Evolutionary conservation across 2,329 filamentous ascomycete genomes (phyloP), one percentile per base, ranked within the genome.

Genomic region (Laburnicola sp.): DNA sequence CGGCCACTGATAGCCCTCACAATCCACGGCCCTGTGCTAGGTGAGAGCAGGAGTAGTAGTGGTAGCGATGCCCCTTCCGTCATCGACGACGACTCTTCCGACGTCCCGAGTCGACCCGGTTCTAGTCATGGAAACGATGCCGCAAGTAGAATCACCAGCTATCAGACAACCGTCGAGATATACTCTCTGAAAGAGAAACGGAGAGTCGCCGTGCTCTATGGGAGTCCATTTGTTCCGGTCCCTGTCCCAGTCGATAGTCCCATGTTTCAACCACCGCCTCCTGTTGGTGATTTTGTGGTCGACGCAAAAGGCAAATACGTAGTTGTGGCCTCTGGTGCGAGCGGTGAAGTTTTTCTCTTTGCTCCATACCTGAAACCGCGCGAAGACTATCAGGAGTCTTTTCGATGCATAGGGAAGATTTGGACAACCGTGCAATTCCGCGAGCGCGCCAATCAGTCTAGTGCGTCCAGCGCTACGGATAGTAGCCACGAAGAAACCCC

Each of bases 141-240:
- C 2, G 53, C 62, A 16, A 57, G 57, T 16, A 64, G 65, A 37
- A 77, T 86, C 51, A 81, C 83, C 43, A 80, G 81, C 40, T 95
- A 93, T 65, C 91, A 96, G 72, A 97, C 92, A 0, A 87, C 87
- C 0, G 90, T 96, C 4, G 91, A 97, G 61, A 78, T 97, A 0
- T 96, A 93, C 72, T 97, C 92, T 1, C 76, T 97, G 53, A 85
- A 83, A 60, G 89, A 86, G n/a, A 86, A 86, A 62, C 80, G 83
- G 54, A 82, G 84, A 48, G 74, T 97, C 48, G 82, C 86, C 25
- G 87, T 89, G 0, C 77, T 97, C 6, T 86, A 95, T 53, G 82
- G 86, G 62, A 85, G 87, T 37, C 82, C 88, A 43, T 79, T 84
- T 67, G 77, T 84, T 47, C 75, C 83, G 40, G 72, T 89, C 62